These are phyloP conservation scores for Globisporangium viniferum DNA, from an alignment of 352 stramenopile genomes.

Conservation along the genomic window DNA sequence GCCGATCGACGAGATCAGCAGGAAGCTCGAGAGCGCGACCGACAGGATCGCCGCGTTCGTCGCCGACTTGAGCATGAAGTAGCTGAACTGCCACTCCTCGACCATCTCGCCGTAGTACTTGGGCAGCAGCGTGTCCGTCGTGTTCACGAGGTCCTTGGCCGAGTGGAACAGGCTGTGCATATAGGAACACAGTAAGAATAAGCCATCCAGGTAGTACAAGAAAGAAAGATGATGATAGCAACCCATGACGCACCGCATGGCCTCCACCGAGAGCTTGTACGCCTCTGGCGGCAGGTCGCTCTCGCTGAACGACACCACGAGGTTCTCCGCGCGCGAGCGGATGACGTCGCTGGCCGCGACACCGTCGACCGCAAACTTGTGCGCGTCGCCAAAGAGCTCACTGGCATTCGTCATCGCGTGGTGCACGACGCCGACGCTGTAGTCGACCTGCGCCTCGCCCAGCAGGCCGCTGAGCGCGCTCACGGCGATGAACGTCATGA, in stretches of 20 bases:
- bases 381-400: conserved; percentile 42
- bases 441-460: conserved; percentile 78
- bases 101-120: conserved; percentile 54
- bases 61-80: conserved; percentile 80
- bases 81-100: conserved; percentile 62
- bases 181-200: neutral
- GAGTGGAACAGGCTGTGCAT: conserved; percentile 45
- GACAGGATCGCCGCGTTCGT: conserved; percentile 78
- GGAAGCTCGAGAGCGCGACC: conserved; percentile 67
- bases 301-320: conserved; percentile 73
- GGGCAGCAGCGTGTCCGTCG: conserved; percentile 48
- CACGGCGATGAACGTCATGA: conserved; percentile 73
- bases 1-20: conserved; percentile 77
- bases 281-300: conserved; percentile 58
- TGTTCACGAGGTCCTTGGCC: conserved; percentile 49
- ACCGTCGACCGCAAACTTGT: conserved; percentile 30
- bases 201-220: neutral
- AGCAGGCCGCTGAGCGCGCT: conserved; percentile 66
- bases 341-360: conserved; percentile 36
- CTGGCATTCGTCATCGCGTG: conserved; percentile 76
- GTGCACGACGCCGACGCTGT: conserved; percentile 69
- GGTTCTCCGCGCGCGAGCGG: conserved; percentile 42
- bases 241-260: conserved; percentile 31
- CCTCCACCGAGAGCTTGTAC: conserved; percentile 62
- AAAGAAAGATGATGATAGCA: neutral